Percentiles rank a stretch among this genome's conserved stretches.
Conservation (phyloP, 1,139 yeast species). For the Magnusiomyces sp. region DNA sequence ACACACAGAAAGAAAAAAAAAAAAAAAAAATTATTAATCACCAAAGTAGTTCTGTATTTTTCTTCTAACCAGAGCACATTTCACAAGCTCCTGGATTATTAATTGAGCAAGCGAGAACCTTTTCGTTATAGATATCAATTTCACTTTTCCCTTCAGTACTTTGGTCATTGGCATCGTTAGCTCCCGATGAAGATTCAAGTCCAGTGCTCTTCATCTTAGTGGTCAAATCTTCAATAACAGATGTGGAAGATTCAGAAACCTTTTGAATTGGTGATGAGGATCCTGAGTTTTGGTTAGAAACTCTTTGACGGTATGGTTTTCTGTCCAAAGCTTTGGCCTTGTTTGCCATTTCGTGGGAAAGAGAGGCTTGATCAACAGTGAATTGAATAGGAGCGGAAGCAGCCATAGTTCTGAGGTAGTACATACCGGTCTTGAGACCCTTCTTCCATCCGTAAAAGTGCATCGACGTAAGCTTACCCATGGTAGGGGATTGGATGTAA, state of each 20-base stretch:
- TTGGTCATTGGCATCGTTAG: conserved; percentile 20
- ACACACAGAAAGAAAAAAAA: not conserved
- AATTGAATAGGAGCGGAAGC: conserved; percentile 92
- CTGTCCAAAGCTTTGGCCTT: conserved; percentile 27
- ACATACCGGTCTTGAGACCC: conserved; percentile 90
- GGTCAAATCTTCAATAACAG: not conserved
- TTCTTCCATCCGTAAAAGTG: conserved; percentile 87
- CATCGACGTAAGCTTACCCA: conserved; percentile 77
- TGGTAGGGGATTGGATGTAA: conserved; percentile 61
- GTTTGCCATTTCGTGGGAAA: conserved; percentile 29
- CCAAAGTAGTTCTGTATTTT: not conserved
- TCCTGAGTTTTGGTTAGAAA: not conserved
- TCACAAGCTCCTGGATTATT: conserved; percentile 95
- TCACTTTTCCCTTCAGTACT: conserved; percentile 23
- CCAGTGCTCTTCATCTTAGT: not conserved
- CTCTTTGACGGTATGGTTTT: conserved; percentile 28
- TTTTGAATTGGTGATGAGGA: not conserved
- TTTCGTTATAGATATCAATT: conserved; percentile 76
- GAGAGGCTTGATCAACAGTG: conserved; percentile 61
- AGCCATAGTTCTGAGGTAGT: conserved; percentile 88
- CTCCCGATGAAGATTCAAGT: conserved; percentile 13
- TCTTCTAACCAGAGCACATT: conserved; percentile 87
- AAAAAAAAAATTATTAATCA: not conserved
- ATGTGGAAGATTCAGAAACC: not conserved
- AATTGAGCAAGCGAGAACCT: conserved; percentile 94